These are phyloP conservation scores for Camillea tinctor DNA, from an alignment of 2,329 filamentous ascomycete species.

Conservation along the genomic window DNA sequence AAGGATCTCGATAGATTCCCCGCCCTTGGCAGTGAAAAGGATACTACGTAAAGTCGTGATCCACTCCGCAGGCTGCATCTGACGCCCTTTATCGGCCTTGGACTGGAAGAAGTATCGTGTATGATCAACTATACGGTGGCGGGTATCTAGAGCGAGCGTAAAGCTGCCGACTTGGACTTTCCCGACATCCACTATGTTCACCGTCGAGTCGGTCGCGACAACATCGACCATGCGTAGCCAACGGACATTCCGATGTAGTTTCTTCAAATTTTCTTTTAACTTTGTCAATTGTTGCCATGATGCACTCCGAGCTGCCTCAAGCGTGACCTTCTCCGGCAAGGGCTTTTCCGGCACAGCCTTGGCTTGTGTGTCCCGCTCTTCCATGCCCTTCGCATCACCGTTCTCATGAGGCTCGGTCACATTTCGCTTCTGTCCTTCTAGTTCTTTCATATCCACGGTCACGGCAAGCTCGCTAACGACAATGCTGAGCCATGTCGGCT, in stretches of 20 bases:
- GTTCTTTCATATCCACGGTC: constrained; percentile 71
- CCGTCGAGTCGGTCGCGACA: constrained; percentile 74
- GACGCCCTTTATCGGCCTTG: constrained; percentile 56
- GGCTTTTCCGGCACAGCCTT: constrained; percentile 29
- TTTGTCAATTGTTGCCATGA: constrained; percentile 79
- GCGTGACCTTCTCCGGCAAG: constrained; percentile 29
- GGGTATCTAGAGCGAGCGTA: constrained; percentile 84
- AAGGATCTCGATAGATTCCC: constrained; percentile 81
- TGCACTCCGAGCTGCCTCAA: constrained; percentile 54
- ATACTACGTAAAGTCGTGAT: constrained; percentile 83
- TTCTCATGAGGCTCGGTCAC: constrained; percentile 31
- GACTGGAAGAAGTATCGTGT: constrained; percentile 85
- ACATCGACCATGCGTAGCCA: constrained; percentile 91
- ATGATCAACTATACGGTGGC: constrained; percentile 86
- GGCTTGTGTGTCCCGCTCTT: constrained; percentile 16
- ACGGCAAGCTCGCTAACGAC: constrained; percentile 83
- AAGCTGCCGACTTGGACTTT: constrained; percentile 81
- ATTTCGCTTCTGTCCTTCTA: constrained; percentile 51
- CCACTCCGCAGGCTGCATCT: constrained; percentile 86
- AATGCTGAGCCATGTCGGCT: constrained; percentile 94
- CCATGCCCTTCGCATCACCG: constrained; percentile 24
- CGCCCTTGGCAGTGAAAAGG: constrained; percentile 81
- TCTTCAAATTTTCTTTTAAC: constrained; percentile 82
- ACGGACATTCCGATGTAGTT: constrained; percentile 78
- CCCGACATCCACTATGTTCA: constrained; percentile 78